Base-by-base conservation (phyloP, 1,284 basidiomycete species). In the Mycena citricolor region DNA sequence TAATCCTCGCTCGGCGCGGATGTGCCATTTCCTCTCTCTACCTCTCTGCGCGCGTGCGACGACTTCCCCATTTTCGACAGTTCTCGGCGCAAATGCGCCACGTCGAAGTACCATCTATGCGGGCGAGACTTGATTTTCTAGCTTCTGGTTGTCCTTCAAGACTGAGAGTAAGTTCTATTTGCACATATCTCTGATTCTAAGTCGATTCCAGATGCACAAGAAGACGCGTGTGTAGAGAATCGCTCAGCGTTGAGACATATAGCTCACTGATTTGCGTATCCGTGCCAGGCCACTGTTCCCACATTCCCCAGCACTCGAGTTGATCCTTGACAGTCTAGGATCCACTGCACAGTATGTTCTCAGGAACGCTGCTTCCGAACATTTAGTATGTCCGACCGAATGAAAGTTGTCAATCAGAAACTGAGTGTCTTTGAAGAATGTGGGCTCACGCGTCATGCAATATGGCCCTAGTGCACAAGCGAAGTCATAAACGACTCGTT, bases 381-480 rank as follows among this genome's bases (percentile, higher is more conserved):
- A 66, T 29, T 56, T 56, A 7, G 56, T 59, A 34, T 68, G 64
- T 2, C 57, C 62, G 3, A 39, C 33, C 2, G 57, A 44, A 50
- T 67, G 64, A 10, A 67, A 58, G n/a, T 56, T 43, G 34, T 68
- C 62, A 37, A 68, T 63, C 7, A 61, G 28, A 29, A 68, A 68
- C 8, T 51, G 43, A 10, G 59, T 67, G 16, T 63, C 24, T 7
- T 36, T 36, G 52, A 67, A 67, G 40, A 61, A 65, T 11, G 52
- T 32, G 0, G 57, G 54, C 39, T 67, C 60, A 4, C 59, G 34
- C 12, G 54, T 42, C 51, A 63, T 51, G 50, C 60, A 66, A 33
- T 66, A 67, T 2, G 63, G 60, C 1, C 55, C 61, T 2, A 61
- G 54, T 22, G 59, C 46, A 41, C 62, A 59, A 8, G 56, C 56